Percentiles rank a stretch among this genome's conserved stretches.
Evolutionary conservation across 164 flowering plant species (phyloP).

Genomic region (Tinospora cordifolia): DNA sequence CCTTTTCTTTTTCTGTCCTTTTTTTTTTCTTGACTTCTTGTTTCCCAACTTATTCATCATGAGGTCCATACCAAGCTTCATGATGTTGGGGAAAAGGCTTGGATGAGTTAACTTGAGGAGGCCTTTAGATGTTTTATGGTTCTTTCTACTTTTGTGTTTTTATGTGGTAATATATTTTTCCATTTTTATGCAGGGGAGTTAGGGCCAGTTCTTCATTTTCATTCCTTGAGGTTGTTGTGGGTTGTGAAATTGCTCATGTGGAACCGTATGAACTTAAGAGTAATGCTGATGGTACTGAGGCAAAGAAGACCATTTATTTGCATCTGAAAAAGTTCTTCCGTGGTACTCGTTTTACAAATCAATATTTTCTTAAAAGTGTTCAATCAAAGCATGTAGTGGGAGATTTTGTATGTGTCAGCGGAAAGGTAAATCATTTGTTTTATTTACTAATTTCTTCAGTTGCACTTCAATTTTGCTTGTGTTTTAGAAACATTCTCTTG

Average conservation of each 20-base stretch:
- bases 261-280: constrained; percentile 22
- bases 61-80: no score
- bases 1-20: not conserved
- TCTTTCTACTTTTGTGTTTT: constrained; percentile 2
- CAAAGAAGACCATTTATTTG: constrained; percentile 47
- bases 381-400: constrained; percentile 66
- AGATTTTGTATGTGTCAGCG: constrained; percentile 77
- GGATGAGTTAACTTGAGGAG: not conserved
- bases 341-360: constrained; percentile 70
- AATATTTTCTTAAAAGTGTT: constrained; percentile 52
- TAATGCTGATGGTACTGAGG: constrained; percentile 20
- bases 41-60: not conserved
- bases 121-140: not conserved
- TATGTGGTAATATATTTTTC: not conserved
- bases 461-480: not conserved
- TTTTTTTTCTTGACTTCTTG: no score
- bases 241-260: constrained; percentile 45
- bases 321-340: constrained; percentile 82
- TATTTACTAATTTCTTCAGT: not conserved
- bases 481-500: not conserved
- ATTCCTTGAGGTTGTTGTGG: constrained; percentile 76
- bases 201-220: constrained; percentile 62
- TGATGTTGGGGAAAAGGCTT: no score
- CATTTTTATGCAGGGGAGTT: constrained; percentile 54
- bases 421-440: constrained; percentile 53